Evolutionary conservation across 2,329 filamentous ascomycete species (phyloP).

Genomic region (Aspergillus puulaauensis): DNA sequence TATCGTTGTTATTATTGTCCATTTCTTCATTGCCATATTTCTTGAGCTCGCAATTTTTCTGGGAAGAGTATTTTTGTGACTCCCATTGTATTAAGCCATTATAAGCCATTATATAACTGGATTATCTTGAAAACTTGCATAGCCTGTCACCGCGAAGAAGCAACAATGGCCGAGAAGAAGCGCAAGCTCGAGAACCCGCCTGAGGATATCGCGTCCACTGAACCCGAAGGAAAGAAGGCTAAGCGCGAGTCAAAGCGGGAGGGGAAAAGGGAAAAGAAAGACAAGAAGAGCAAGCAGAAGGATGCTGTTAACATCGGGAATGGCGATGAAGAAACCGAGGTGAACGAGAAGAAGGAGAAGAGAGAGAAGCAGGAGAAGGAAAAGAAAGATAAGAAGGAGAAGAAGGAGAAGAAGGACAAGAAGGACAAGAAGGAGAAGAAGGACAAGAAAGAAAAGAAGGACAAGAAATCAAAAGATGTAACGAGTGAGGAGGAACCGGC

Average conservation of each 20-base stretch:
- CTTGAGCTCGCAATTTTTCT: not conserved
- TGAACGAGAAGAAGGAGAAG: constrained; percentile 25
- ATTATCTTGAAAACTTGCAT: not conserved
- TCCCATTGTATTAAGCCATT: not conserved
- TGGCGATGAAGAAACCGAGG: constrained; percentile 21
- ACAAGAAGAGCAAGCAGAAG: constrained; percentile 8
- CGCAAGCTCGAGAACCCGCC: constrained; percentile 36
- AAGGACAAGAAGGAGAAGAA: constrained; percentile 26
- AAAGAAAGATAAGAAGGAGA: constrained; percentile 21
- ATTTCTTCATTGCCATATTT: not conserved
- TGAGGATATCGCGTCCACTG: constrained; percentile 19
- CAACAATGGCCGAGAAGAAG: constrained; percentile 39
- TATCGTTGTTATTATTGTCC: not conserved
- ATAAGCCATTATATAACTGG: not conserved
- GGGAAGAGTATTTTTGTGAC: not conserved
- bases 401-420: constrained; percentile 26
- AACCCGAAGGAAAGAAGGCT: constrained; percentile 33
- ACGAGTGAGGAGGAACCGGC: constrained; percentile 27
- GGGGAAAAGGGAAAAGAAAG: constrained; percentile 20
- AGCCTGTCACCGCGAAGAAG: not conserved
- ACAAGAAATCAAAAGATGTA: constrained; percentile 27
- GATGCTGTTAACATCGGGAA: not conserved
- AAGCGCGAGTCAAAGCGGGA: constrained; percentile 31
- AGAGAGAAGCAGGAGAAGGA: constrained; percentile 29
- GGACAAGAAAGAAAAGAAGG: constrained; percentile 26